phyloP scores from a whole-genome alignment of 2,329 filamentous ascomycete genomes.

The Phialemoniopsis sp. region DNA sequence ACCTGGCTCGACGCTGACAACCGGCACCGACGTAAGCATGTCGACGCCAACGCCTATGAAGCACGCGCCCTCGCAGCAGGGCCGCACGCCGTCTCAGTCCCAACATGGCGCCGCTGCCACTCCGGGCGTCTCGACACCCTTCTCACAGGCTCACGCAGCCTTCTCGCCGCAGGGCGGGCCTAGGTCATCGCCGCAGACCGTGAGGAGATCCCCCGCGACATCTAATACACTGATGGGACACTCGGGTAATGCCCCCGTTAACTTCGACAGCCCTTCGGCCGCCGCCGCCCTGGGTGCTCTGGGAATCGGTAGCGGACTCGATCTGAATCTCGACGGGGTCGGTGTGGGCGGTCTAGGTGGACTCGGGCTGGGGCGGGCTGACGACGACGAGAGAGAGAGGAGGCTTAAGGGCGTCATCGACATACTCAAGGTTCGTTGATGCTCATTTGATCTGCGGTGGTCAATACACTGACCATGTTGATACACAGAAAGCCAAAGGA shows the following conservation, averaged over 20 bases:
- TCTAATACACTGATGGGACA: slow-evolving; percentile 43
- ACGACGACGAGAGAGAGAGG: slow-evolving; percentile 50
- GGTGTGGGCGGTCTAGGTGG: slow-evolving; percentile 42
- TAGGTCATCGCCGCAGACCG: slow-evolving; percentile 59
- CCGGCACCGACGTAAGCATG: slow-evolving; percentile 24
- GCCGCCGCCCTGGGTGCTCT: slow-evolving; percentile 57
- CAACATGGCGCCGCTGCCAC: slow-evolving; percentile 48
- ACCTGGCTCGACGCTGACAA: no score
- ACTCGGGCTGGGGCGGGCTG: slow-evolving; percentile 31
- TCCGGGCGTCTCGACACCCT: slow-evolving; percentile 64
- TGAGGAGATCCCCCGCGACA: slow-evolving; percentile 60
- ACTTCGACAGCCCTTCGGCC: slow-evolving; percentile 62
- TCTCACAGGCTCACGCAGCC: slow-evolving; percentile 53
- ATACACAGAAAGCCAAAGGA: slow-evolving; percentile 43
- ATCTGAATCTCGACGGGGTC: slow-evolving; percentile 49
- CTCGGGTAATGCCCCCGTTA: slow-evolving; percentile 39
- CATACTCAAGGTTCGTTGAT: slow-evolving; percentile 45
- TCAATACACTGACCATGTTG: slow-evolving; percentile 4
- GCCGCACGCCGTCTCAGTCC: slow-evolving; percentile 43
- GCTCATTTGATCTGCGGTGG: slow-evolving; percentile 4
- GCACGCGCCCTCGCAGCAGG: slow-evolving; percentile 44
- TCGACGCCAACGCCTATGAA: slow-evolving; percentile 48
- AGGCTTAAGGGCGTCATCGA: slow-evolving; percentile 48
- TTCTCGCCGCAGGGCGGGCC: slow-evolving; percentile 52
- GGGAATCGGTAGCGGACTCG: slow-evolving; percentile 43